phyloP scores from a whole-genome alignment of 2,329 filamentous ascomycete species.

The Drechslerella coelobrocha region DNA sequence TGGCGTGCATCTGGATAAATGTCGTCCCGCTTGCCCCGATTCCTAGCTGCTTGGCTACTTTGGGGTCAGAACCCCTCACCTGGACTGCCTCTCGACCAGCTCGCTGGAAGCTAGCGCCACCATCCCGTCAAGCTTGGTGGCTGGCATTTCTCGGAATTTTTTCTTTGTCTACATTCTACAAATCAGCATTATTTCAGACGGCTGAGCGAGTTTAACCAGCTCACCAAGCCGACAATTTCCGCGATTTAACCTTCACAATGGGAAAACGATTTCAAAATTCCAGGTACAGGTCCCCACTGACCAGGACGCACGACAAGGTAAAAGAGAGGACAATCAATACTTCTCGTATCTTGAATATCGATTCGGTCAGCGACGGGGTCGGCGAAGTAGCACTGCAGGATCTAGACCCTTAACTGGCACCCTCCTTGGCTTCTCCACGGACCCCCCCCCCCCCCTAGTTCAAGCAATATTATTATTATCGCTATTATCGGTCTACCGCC shows the following conservation, averaged over 20 bases:
- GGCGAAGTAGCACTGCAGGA: background rate
- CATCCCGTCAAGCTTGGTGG: background rate
- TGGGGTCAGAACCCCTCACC: background rate
- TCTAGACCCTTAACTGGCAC: background rate
- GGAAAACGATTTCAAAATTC: background rate
- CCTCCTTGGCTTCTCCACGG: too few species aligned
- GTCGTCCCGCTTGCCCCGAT: slow-evolving; percentile 1
- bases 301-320: background rate
- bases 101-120: slow-evolving; percentile 1
- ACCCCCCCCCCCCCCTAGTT: background rate
- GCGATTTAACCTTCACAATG: background rate
- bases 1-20: slow-evolving; percentile 3
- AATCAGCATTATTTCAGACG: background rate
- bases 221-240: background rate
- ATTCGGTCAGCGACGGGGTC: slow-evolving; percentile 1
- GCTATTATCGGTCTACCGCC: background rate
- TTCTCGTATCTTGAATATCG: background rate
- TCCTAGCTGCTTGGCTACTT: background rate
- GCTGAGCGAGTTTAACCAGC: background rate
- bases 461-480: slow-evolving; percentile 2
- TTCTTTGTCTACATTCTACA: background rate
- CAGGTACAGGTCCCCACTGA: background rate
- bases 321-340: background rate
- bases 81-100: background rate
- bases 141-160: background rate